phyloP scores from a whole-genome alignment of 495 filamentous ascomycete species.

The Hamigera avellanea region DNA sequence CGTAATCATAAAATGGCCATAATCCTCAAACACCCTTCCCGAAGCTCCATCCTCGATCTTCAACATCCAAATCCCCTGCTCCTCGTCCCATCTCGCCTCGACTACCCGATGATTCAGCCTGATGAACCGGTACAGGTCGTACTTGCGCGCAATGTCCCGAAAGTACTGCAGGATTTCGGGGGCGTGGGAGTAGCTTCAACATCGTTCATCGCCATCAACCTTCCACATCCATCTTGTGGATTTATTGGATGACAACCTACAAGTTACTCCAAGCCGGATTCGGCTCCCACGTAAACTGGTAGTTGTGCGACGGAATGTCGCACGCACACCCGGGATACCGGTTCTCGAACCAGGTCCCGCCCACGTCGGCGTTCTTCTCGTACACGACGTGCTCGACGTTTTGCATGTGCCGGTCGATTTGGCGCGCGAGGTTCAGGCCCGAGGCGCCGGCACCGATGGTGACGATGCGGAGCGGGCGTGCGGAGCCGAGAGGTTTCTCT shows the following conservation, averaged over 20 bases:
- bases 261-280: slow-evolving; percentile 38
- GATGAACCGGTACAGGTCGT: slow-evolving; percentile 11
- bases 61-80: slow-evolving; percentile 24
- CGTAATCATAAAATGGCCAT: slow-evolving; percentile 32
- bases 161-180: slow-evolving; percentile 33
- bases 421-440: slow-evolving; percentile 26
- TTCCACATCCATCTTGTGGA: no score
- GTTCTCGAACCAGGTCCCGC: slow-evolving; percentile 51
- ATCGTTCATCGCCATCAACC: no score
- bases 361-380: slow-evolving; percentile 34
- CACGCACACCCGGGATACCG: slow-evolving; percentile 45
- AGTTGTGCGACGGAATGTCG: slow-evolving; percentile 19
- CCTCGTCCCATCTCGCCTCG: slow-evolving; percentile 16
- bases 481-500: no score
- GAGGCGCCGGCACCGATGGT: slow-evolving; percentile 34
- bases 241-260: slow-evolving; percentile 16
- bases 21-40: slow-evolving; percentile 14
- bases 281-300: slow-evolving; percentile 24
- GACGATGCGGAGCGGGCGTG: no score
- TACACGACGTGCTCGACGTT: slow-evolving; percentile 27
- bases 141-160: slow-evolving; percentile 8
- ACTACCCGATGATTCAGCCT: slow-evolving; percentile 11
- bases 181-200: neutral
- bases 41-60: slow-evolving; percentile 19
- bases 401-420: slow-evolving; percentile 20